phyloP scores from a whole-genome alignment of 2,329 filamentous ascomycete genomes.

The Penicillium sp. region DNA sequence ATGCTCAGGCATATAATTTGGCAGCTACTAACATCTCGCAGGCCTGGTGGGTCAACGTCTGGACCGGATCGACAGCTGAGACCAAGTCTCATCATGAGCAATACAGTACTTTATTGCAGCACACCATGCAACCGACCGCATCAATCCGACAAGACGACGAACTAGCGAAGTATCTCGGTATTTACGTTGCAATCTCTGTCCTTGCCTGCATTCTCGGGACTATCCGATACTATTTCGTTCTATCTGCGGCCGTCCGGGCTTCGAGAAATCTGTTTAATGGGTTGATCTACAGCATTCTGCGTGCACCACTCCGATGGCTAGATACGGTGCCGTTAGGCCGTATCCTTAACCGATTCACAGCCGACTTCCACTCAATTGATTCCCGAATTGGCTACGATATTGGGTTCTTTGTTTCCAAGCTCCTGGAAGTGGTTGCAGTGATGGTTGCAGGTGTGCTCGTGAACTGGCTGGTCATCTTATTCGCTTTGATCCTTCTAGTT shows the following conservation, averaged over 20 bases:
- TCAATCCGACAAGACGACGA: constrained; percentile 35
- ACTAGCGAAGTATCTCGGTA: constrained; percentile 61
- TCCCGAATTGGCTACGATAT: constrained; percentile 65
- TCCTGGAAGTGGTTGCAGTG: constrained; percentile 65
- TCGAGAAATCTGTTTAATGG: constrained; percentile 68
- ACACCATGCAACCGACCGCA: constrained; percentile 9
- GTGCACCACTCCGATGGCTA: constrained; percentile 75
- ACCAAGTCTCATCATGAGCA: constrained; percentile 17
- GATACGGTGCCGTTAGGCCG: constrained; percentile 78
- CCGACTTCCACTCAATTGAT: constrained; percentile 75
- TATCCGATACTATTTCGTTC: constrained; percentile 64
- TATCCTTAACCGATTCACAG: constrained; percentile 75
- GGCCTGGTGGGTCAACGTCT: constrained; percentile 53
- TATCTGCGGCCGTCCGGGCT: constrained; percentile 66
- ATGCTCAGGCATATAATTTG: not conserved
- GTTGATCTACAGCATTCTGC: constrained; percentile 67
- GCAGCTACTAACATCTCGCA: not conserved
- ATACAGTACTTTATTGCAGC: constrained; percentile 16
- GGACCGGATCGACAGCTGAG: constrained; percentile 40
- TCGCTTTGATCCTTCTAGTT: constrained; percentile 60
- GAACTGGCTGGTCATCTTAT: constrained; percentile 60
- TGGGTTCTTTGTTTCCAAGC: constrained; percentile 60
- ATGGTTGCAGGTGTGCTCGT: constrained; percentile 64
- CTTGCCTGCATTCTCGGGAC: constrained; percentile 61
- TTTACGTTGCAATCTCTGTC: constrained; percentile 66